Evolutionary conservation across 1,284 basidiomycete genomes (phyloP).

Genomic region (Lentinus polychrous): DNA sequence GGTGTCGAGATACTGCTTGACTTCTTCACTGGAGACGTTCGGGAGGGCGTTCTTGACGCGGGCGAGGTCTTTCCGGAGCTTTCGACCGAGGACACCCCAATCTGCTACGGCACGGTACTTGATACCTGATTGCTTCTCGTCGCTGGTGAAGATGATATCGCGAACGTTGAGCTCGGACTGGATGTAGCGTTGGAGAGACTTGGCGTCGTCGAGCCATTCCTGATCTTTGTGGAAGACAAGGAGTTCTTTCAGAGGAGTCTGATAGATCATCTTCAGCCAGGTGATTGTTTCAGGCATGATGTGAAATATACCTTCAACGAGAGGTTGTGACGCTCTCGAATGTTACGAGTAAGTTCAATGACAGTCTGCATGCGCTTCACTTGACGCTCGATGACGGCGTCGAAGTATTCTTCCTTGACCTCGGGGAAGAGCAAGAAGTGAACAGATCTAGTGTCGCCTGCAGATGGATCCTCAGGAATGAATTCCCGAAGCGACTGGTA

Average conservation of each 20-base stretch:
- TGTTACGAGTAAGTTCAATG: conserved; percentile 86
- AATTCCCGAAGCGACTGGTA: conserved; percentile 88
- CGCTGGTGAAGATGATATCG: conserved; percentile 82
- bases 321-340: conserved; percentile 85
- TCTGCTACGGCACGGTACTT: conserved; percentile 91
- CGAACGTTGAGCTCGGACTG: conserved; percentile 95
- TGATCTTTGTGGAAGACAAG: conserved; percentile 89
- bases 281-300: not conserved
- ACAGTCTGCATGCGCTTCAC: conserved; percentile 93
- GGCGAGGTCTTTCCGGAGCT: conserved; percentile 89
- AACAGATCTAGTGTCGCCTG: conserved; percentile 82
- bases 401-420: conserved; percentile 93
- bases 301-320: conserved; percentile 74
- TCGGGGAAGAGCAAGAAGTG: conserved; percentile 96
- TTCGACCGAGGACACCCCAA: conserved; percentile 92
- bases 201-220: conserved; percentile 84
- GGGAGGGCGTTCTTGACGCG: conserved; percentile 90
- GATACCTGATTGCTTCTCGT: conserved; percentile 84
- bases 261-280: conserved; percentile 4
- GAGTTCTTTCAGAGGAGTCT: conserved; percentile 92
- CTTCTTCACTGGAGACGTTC: conserved; percentile 72
- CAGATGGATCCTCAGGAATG: conserved; percentile 69
- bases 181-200: conserved; percentile 84
- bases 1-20: conserved; percentile 73
- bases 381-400: conserved; percentile 92